Conservation (phyloP, 2,329 filamentous ascomycete species). For the Trematosphaeria pertusa region DNA sequence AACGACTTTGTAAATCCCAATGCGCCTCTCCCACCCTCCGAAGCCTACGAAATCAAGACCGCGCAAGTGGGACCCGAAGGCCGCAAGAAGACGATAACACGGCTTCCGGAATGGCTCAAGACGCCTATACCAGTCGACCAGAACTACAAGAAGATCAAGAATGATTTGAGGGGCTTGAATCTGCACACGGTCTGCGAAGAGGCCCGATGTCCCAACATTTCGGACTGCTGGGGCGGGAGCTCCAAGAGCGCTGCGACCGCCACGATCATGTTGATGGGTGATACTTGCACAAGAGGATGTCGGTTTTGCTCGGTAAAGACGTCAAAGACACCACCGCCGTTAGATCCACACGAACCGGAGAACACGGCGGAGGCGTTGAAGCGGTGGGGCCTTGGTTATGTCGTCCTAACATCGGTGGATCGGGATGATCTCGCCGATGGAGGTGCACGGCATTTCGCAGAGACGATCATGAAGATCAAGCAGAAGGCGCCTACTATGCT, state of each 20-base stretch:
- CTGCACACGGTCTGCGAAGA: constrained; percentile 98
- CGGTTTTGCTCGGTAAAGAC: constrained; percentile 98
- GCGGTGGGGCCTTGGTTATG: constrained; percentile 93
- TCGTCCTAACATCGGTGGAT: constrained; percentile 92
- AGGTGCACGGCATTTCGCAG: constrained; percentile 86
- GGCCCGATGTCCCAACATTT: constrained; percentile 95
- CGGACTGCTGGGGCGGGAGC: constrained; percentile 94
- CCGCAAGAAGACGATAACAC: constrained; percentile 70
- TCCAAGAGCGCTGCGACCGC: constrained; percentile 91
- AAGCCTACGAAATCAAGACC: constrained; percentile 67
- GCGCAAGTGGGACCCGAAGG: constrained; percentile 67
- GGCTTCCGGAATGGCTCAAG: constrained; percentile 93
- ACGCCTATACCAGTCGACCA: constrained; percentile 86
- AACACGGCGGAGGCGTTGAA: constrained; percentile 92
- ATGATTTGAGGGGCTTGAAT: constrained; percentile 85
- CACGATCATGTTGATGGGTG: constrained; percentile 99
- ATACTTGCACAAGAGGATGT: constrained; percentile 95
- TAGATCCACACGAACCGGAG: constrained; percentile 96
- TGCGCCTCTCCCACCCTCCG: constrained; percentile 53
- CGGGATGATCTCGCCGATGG: constrained; percentile 91
- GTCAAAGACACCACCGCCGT: constrained; percentile 72
- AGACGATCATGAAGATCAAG: constrained; percentile 95
- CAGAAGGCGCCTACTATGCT: constrained; percentile 72
- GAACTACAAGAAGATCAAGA: constrained; percentile 95
- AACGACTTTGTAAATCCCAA: constrained; percentile 64